Base-by-base conservation (phyloP, 306 rosid genomes). In the Trichosanthes truncata region DNA sequence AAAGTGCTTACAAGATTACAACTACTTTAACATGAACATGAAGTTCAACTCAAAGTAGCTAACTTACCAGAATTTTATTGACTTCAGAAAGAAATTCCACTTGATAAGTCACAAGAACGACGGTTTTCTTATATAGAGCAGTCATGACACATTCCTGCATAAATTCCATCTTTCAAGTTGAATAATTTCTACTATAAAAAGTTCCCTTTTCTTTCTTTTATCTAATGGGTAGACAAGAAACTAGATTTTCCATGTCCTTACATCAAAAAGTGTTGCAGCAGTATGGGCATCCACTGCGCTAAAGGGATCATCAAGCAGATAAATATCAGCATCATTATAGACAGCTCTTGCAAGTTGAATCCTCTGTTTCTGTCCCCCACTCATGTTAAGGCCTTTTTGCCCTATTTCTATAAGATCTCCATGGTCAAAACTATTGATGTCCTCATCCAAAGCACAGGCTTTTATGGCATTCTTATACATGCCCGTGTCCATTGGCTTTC, bases 281-380 rank as follows among this genome's bases (percentile, higher is more conserved):
- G 97, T 93, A 63, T 91, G 93, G 0, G 97, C 98, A 81, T 93
- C 97, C 6, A 93, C 98, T 36, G 95, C 95, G 25, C 98, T 91
- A 74, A 93, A 91, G 59, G 97, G 93, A 51, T 93, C 97, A 74
- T 91, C 94, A 2, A 91, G 90, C 55, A 93, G 92, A 81, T 91
- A 93, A 52, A 91, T 83, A 80, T 93, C 91, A 13, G 92, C 93
- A 78, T 93, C 97, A 57, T 86, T 88, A 80, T 91, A 91, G 60
- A 91, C 90, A 43, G 98, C 97, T 77, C 94, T 81, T 51, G 97
- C 98, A 7, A 91, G 93, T 73, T 90, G 97, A 85, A 93, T 89
- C 87, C 94, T 87, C 60, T 93, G 96, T 84, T 91, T 93, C 80
- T 93, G 97, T 60, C 97, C 97, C 77, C 94, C 97, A 80, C 97